phyloP scores from a whole-genome alignment of 441 rosid genomes.

The Adansonia grandidieri region DNA sequence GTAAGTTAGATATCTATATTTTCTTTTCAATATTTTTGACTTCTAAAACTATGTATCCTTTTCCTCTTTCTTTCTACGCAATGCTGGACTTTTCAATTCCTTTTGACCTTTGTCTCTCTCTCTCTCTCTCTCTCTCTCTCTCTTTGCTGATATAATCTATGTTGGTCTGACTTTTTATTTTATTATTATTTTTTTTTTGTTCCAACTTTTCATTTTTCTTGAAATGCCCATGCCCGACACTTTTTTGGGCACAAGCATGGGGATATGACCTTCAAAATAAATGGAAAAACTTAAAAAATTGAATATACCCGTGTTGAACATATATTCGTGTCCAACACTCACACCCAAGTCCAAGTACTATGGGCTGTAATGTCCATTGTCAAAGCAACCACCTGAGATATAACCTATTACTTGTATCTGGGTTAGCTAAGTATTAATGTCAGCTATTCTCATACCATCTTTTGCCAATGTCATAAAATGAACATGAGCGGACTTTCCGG shows the following conservation, averaged over 20 bases:
- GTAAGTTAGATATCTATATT: constrained; percentile 49
- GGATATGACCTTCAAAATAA: too few relatives aligned
- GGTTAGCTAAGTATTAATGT: neutral
- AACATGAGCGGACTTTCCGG: neutral
- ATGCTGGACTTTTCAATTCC: neutral
- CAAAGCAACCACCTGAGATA: neutral
- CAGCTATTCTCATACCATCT: neutral
- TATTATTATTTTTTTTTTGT: too few relatives aligned
- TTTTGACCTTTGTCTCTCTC: neutral
- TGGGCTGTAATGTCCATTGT: neutral
- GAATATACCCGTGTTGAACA: too few relatives aligned
- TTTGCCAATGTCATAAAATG: neutral
- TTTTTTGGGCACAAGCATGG: too few relatives aligned
- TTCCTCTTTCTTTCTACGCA: neutral
- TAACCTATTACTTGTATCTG: neutral
- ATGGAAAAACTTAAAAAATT: too few relatives aligned
- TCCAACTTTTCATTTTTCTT: too few relatives aligned
- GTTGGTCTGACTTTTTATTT: too few relatives aligned
- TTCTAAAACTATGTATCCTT: neutral
- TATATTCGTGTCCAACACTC: too few relatives aligned
- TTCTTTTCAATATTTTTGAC: neutral
- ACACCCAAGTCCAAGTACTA: too few relatives aligned
- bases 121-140: too few relatives aligned
- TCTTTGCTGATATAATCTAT: too few relatives aligned
- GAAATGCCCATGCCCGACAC: too few relatives aligned